These are phyloP conservation scores for Telfairia occidentalis DNA, from an alignment of 331 rosid genomes.

Conservation along the genomic window DNA sequence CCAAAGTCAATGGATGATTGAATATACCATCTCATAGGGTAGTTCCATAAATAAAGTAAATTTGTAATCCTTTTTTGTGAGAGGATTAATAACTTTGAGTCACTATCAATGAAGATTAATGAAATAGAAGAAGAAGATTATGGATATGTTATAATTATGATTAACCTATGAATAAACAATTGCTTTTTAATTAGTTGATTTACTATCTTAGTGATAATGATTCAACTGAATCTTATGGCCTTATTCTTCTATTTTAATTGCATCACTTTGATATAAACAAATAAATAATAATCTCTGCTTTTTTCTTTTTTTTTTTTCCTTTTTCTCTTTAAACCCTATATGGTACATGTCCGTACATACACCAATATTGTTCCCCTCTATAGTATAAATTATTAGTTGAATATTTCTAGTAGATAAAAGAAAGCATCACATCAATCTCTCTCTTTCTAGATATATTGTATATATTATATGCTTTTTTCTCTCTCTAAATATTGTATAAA, in stretches of 20 bases:
- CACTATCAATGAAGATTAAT: neutral
- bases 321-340: neutral
- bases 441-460: neutral
- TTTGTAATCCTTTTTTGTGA: neutral
- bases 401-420: neutral
- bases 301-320: neutral
- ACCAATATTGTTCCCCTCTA: conserved; percentile 1
- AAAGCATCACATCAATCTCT: conserved; percentile 1
- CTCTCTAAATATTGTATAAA: neutral
- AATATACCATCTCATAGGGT: neutral
- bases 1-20: neutral
- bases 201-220: neutral
- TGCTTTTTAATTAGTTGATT: neutral
- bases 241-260: neutral
- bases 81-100: neutral
- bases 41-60: neutral
- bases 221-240: neutral
- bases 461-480: neutral
- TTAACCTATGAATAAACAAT: neutral
- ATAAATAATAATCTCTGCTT: neutral
- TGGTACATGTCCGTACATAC: conserved; percentile 3
- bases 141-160: neutral
- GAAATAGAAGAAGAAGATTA: neutral
- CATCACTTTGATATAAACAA: neutral
- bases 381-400: neutral